Base-by-base conservation (phyloP, 1,284 basidiomycete genomes). In the Moesziomyces antarcticus region DNA sequence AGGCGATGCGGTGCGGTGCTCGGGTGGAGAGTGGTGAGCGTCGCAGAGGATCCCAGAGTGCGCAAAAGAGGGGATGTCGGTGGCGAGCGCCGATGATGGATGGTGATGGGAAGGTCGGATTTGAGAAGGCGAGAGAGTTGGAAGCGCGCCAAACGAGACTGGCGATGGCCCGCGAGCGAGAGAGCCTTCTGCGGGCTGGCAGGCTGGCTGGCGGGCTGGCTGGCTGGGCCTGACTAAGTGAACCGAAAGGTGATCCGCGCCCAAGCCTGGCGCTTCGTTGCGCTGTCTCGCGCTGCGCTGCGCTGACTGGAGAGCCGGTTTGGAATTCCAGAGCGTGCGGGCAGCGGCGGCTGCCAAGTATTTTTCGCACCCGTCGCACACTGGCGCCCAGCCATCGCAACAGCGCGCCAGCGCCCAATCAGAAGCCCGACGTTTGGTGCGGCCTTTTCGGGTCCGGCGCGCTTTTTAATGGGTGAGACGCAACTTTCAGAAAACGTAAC, bases 61-160 rank as follows among this genome's bases (percentile, higher is more conserved):
- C 20, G 43, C 18, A 44, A 21, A 21, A 24, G 20, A n/a, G 47
- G n/a, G 30, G 47, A 27, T 25, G 47, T n/a, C 24, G 40, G 52
- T 60, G 61, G 54, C 37, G 68, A 45, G 24, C 35, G 47, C 44
- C 18, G 47, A 35, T 33, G 56, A 44, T 27, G 60, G n/a, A 25
- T 47, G 52, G 40, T 49, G 65, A 35, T 56, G 11, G 30, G 45
- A 54, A 44, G 47, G 21, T 46, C 43, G 11, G n/a, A 21, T 24
- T 44, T 44, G 43, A 44, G 45, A 18, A 20, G 56, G 37, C 33
- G 7, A 47, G 48, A 14, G 24, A 41, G 21, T 51, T 43, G 33
- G 41, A 30, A 54, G 67, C 61, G 57, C 61, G 67, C 61, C 67
- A 59, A 49, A 69, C 47, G 46, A 50, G 53, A 60, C 35, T 55